These are phyloP conservation scores for Quercus agrifolia DNA, from an alignment of 306 rosid genomes.

Conservation along the genomic window DNA sequence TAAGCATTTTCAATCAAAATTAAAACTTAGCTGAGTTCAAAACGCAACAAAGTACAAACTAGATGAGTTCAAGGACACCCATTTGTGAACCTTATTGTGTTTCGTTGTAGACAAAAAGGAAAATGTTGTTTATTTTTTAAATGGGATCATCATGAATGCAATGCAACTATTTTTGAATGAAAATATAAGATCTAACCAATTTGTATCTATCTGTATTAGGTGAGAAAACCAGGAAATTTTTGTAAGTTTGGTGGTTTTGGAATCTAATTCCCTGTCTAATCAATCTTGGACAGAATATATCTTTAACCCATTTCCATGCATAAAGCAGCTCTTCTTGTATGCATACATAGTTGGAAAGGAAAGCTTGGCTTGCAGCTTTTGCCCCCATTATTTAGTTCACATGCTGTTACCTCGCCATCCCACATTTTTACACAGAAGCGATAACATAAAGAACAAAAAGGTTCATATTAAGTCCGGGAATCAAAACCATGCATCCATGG, in stretches of 20 bases:
- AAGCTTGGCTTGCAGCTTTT: constrained; percentile 37
- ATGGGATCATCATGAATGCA: background rate
- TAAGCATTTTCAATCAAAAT: no score
- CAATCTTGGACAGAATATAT: constrained; percentile 43
- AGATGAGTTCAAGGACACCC: background rate
- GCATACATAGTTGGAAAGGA: constrained; percentile 20
- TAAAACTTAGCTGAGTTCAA: no score
- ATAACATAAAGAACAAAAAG: background rate
- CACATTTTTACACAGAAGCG: background rate
- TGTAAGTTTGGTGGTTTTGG: constrained; percentile 35
- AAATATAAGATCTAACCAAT: background rate
- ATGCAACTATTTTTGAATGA: background rate
- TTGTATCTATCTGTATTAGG: background rate
- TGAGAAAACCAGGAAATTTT: background rate
- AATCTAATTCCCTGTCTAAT: constrained; percentile 52
- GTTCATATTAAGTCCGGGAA: background rate
- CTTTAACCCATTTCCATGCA: constrained; percentile 45
- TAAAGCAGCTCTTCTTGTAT: constrained; percentile 8
- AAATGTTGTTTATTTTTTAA: background rate
- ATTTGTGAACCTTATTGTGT: no score
- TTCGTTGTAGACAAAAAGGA: background rate
- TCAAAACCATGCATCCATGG: background rate
- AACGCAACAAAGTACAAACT: no score
- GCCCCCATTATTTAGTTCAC: constrained; percentile 24
- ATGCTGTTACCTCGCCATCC: constrained; percentile 16